phyloP scores from a whole-genome alignment of 495 filamentous ascomycete genomes.

The Clavariopsis aquatica region DNA sequence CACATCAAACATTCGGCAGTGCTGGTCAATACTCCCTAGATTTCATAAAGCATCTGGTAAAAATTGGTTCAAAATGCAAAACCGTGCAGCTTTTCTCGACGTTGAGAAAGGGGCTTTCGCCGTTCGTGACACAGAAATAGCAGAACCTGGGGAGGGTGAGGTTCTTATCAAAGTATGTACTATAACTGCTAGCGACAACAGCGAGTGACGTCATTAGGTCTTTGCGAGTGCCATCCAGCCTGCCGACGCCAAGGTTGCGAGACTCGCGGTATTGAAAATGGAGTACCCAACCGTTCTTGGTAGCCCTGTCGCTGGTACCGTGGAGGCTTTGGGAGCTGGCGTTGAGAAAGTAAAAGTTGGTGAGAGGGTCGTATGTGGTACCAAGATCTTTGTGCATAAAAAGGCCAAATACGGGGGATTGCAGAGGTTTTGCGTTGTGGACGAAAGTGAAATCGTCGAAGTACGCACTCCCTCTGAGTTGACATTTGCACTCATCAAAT shows the following conservation, averaged over 20 bases:
- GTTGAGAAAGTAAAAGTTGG: conserved; percentile 11
- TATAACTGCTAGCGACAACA: background rate
- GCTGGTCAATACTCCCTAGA: no score
- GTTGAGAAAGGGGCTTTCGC: conserved; percentile 6
- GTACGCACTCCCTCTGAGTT: background rate
- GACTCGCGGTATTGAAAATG: conserved; percentile 6
- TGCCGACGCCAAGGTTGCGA: conserved; percentile 22
- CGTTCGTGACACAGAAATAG: conserved; percentile 13
- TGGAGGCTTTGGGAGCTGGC: conserved; percentile 11
- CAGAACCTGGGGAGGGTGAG: conserved; percentile 11
- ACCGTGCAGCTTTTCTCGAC: conserved; percentile 16
- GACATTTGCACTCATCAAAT: no score
- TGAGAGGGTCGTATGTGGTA: conserved; percentile 15
- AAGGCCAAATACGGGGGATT: conserved; percentile 20
- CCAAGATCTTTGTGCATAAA: conserved; percentile 22
- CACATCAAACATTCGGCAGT: no score
- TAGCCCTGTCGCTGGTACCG: conserved; percentile 10
- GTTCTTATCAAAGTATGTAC: conserved; percentile 12
- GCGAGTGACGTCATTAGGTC: conserved; percentile 2
- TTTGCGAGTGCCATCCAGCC: conserved; percentile 16
- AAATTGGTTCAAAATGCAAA: background rate
- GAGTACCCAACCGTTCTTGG: conserved; percentile 19
- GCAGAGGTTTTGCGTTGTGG: conserved; percentile 14
- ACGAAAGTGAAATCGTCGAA: conserved; percentile 16
- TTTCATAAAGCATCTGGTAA: no score